Evolutionary conservation across 2,329 filamentous ascomycete species (phyloP).

Genomic region (Tolypocladium cylindrosporum): DNA sequence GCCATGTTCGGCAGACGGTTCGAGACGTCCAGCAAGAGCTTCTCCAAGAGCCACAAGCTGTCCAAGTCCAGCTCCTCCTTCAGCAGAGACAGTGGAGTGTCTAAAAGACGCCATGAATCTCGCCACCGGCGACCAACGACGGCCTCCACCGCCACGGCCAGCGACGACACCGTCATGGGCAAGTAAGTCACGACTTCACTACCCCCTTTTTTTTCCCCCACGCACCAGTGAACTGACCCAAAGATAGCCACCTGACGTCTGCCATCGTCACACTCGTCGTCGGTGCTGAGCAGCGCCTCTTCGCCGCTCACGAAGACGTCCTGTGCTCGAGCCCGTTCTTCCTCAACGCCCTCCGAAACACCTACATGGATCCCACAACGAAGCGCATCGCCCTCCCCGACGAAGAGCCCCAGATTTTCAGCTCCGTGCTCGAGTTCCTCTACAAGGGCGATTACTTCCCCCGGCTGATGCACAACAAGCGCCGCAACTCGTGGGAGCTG

Average conservation of each 20-base stretch:
- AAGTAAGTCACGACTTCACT: constrained; percentile 26
- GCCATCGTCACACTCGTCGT: constrained; percentile 73
- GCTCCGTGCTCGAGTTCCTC: constrained; percentile 79
- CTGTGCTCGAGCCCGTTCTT: constrained; percentile 75
- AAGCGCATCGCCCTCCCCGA: constrained; percentile 74
- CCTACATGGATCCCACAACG: constrained; percentile 22
- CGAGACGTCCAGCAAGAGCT: constrained; percentile 38
- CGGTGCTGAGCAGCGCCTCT: constrained; percentile 74
- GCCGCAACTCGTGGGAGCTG: constrained; percentile 71
- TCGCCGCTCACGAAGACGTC: constrained; percentile 84
- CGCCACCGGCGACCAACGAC: constrained; percentile 37
- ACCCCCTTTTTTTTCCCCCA: not conserved
- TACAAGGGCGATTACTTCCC: constrained; percentile 94
- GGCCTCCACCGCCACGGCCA: constrained; percentile 26
- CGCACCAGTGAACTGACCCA: not conserved
- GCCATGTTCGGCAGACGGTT: constrained; percentile 38
- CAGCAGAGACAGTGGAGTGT: constrained; percentile 42
- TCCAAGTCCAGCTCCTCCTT: constrained; percentile 44
- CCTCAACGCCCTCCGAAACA: constrained; percentile 23
- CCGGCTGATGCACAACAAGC: constrained; percentile 71
- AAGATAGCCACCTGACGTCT: constrained; percentile 44
- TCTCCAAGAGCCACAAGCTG: constrained; percentile 40
- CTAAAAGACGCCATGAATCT: constrained; percentile 44
- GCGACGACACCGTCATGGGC: constrained; percentile 28
- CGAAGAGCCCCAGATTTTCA: constrained; percentile 86